Evolutionary conservation across 805 yeast genomes (phyloP), one percentile per base, ranked within the genome.

Genomic region (Metschnikowia vanudenii): DNA sequence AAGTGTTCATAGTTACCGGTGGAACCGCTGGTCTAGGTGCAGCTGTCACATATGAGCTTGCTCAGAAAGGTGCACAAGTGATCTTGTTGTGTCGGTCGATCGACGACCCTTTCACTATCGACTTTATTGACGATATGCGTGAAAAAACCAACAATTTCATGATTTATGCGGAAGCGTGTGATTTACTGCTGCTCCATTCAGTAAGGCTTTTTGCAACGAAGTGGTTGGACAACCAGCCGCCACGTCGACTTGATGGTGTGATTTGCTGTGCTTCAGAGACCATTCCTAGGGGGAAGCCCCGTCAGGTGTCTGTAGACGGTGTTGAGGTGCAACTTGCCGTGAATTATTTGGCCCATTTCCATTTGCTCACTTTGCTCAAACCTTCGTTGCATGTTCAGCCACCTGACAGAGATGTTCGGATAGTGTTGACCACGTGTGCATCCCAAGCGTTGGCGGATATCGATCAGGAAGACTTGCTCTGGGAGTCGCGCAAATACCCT

Each of bases 1-100:
- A 83, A 58, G 98, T 91, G 4, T 85, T 75, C 57, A 71, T 87
- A 17, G 74, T 88, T 6, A 85, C 94, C 0, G 99, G 99, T n/a
- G 99, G 96, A 1, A 92, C 98, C 0, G 78, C 95, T 1, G 97
- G 98, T 0, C 63, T 89, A 50, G 99, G 99, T 0, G 85, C 92
- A 0, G 77, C 80, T 3, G 76, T 87, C 3, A 94, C 80, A 0
- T 72, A 75, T 31, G 90, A 90, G 28, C 62, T 94, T 57, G 97
- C 97, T 0, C 45, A 54, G 0, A 67, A 80, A 41, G 99, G 99
- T 3, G 97, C 98, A 0, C 98, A 94, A 62, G 57, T 92, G 41
- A 79, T 94, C 28, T 60, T 92, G 39, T 68, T 89, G 37, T 84
- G 87, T 31, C 70, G 92, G 35, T 75, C 82, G 4, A 63, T 79